These are phyloP conservation scores for Forsythia viridissima DNA, from an alignment of 257 asterid genomes.

Conservation along the genomic window DNA sequence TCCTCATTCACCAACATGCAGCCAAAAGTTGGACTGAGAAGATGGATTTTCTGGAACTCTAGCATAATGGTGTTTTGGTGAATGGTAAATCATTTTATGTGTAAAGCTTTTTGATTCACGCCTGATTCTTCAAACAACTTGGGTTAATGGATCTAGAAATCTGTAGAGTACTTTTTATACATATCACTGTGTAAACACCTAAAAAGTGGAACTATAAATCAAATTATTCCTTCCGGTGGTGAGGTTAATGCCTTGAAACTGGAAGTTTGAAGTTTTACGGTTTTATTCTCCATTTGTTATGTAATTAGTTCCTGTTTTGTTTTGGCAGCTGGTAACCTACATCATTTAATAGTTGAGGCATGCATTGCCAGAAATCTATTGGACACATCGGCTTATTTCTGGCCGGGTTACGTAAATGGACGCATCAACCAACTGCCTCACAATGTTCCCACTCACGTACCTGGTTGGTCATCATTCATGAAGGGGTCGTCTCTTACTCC, in stretches of 20 bases:
- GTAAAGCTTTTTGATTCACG: not conserved
- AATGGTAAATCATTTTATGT: not conserved
- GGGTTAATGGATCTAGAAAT: not conserved
- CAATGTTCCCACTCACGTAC: constrained; percentile 62
- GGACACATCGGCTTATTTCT: constrained; percentile 88
- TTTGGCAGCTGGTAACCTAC: constrained; percentile 83
- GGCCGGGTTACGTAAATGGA: constrained; percentile 86
- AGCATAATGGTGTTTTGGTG: not conserved
- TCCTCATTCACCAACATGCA: not conserved
- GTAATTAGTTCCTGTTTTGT: constrained; percentile 9
- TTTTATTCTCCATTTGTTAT: not conserved
- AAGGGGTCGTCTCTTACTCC: constrained; percentile 78
- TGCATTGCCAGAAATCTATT: constrained; percentile 87
- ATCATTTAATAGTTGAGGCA: constrained; percentile 87
- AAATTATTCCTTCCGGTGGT: not conserved
- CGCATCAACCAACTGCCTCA: constrained; percentile 68
- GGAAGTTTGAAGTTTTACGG: not conserved
- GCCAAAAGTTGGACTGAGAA: not conserved
- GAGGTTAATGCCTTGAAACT: not conserved
- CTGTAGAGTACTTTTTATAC: not conserved
- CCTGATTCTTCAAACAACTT: not conserved
- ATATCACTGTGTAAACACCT: not conserved
- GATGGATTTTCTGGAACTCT: not conserved
- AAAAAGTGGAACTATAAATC: not conserved
- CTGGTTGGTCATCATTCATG: constrained; percentile 90